phyloP scores from a whole-genome alignment of 2,329 filamentous ascomycete species.

The Domatiomyces globalis region DNA sequence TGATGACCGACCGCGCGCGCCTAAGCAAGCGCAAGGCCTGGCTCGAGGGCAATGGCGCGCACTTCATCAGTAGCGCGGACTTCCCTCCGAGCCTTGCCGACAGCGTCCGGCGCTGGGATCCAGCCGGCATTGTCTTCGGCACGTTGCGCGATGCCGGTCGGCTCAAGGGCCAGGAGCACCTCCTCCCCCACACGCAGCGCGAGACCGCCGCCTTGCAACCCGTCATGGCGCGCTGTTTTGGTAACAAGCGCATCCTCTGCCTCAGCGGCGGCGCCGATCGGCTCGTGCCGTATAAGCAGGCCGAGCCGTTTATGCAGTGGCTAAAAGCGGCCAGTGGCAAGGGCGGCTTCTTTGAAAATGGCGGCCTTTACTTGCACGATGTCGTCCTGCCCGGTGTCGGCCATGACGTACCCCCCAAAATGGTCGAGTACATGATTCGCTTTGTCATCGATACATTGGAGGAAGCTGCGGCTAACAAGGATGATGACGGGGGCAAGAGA shows the following conservation, averaged over 20 bases:
- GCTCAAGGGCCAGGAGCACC: conserved; percentile 18
- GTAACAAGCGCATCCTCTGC: conserved; percentile 41
- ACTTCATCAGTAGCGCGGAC: conserved; percentile 62
- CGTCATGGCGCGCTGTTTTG: conserved; percentile 28
- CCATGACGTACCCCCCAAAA: conserved; percentile 43
- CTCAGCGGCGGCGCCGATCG: conserved; percentile 44
- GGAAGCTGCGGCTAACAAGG: background rate
- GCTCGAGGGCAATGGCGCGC: conserved; percentile 39
- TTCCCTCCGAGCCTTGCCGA: conserved; percentile 58
- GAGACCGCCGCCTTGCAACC: conserved; percentile 23
- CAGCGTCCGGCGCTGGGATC: conserved; percentile 54
- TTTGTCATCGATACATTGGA: conserved; percentile 37
- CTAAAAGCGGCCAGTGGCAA: conserved; percentile 35
- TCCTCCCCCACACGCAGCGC: conserved; percentile 23
- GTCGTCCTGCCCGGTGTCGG: conserved; percentile 42
- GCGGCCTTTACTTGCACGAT: conserved; percentile 41
- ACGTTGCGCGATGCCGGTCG: conserved; percentile 21
- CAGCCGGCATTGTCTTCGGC: conserved; percentile 58
- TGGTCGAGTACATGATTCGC: conserved; percentile 41
- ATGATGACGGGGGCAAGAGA: too few species aligned
- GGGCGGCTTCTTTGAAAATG: conserved; percentile 36
- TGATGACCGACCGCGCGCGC: conserved; percentile 67
- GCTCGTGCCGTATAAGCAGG: conserved; percentile 45
- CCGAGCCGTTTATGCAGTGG: conserved; percentile 42
- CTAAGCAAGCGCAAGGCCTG: conserved; percentile 52